Percentiles rank a stretch among this genome's conserved stretches.
Evolutionary conservation across 108 stramenopile species (phyloP).

Genomic region (Nannochloropsis salina): DNA sequence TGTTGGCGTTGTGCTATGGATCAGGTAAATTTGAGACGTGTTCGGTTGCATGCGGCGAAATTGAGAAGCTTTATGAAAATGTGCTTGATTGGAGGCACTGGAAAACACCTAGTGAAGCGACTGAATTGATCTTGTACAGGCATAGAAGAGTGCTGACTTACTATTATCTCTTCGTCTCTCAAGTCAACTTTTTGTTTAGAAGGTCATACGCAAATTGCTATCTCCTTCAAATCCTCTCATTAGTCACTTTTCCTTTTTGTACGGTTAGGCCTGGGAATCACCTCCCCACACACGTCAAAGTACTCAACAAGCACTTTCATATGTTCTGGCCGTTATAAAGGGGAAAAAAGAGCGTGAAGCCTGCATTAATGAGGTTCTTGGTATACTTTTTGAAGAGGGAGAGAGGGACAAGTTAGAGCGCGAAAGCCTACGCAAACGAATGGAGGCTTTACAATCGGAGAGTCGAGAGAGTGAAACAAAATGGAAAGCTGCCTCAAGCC

Average conservation of each 20-base stretch:
- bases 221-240: too few relatives aligned
- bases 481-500: background rate
- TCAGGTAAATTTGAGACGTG: background rate
- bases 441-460: background rate
- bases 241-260: too few relatives aligned
- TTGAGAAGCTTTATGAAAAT: too few relatives aligned
- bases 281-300: background rate
- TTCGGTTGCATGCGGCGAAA: too few relatives aligned
- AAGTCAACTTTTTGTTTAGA: too few relatives aligned
- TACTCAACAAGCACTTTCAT: background rate
- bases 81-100: too few relatives aligned
- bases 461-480: background rate
- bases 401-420: background rate
- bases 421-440: background rate
- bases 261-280: background rate
- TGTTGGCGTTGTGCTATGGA: constrained; percentile 11
- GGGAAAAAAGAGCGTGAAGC: background rate
- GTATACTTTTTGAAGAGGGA: background rate
- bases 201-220: too few relatives aligned
- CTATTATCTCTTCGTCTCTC: too few relatives aligned
- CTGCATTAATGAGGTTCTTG: background rate
- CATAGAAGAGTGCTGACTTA: too few relatives aligned
- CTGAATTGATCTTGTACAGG: too few relatives aligned
- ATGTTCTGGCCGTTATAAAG: background rate
- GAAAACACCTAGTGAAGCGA: too few relatives aligned